Evolutionary conservation across 345 rosid genomes (phyloP).

Genomic region (Melaleuca alternifolia): DNA sequence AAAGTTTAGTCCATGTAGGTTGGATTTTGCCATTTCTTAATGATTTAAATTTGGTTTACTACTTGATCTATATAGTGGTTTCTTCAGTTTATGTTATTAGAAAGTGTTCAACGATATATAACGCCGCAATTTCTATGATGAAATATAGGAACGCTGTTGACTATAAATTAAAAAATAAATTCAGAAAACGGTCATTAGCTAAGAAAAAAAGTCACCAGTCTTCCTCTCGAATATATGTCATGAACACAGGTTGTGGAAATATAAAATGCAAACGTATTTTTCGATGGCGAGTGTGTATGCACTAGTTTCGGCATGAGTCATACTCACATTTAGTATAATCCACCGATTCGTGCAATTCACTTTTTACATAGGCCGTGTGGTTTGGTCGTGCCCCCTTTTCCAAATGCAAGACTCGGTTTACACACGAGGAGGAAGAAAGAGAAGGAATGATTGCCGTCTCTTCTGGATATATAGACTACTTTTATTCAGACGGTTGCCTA

Average conservation of each 20-base stretch:
- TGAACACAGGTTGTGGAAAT: not conserved
- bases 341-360: not conserved
- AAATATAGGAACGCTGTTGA: not conserved
- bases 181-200: not conserved
- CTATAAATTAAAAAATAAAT: not conserved
- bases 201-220: not conserved
- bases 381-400: not conserved
- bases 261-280: not conserved
- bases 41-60: not conserved
- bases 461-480: not conserved
- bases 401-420: not conserved
- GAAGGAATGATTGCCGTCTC: not conserved
- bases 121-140: not conserved
- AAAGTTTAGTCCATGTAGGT: not conserved
- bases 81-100: not conserved
- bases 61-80: not conserved
- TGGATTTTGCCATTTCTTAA: not conserved
- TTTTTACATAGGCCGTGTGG: not conserved
- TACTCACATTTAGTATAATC: not conserved
- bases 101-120: not conserved
- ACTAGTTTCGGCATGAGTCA: not conserved
- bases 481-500: not conserved
- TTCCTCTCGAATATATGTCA: not conserved
- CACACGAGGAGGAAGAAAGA: not conserved
- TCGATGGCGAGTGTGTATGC: not conserved